Percentiles rank a stretch among this genome's conserved stretches.
These are phyloP conservation scores for Immersiporthe knoxdaviesiana DNA, from an alignment of 2,329 filamentous ascomycete species.

Conservation along the genomic window DNA sequence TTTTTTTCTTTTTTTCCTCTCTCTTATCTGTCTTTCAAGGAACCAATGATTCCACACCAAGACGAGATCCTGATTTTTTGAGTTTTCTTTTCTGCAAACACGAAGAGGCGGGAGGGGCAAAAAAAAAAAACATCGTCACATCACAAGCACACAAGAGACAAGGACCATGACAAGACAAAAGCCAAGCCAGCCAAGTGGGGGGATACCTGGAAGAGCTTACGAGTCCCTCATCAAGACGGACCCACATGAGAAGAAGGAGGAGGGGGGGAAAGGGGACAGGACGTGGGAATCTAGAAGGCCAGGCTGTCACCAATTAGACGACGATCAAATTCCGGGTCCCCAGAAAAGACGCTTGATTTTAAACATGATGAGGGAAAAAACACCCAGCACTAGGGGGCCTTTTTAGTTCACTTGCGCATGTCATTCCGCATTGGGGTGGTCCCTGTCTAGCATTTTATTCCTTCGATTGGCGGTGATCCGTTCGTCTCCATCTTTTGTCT, in stretches of 20 bases:
- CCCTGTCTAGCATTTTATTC: not conserved
- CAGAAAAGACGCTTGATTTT: constrained; percentile 27
- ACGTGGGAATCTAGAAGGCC: constrained; percentile 1
- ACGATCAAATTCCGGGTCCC: constrained; percentile 15
- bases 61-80: not conserved
- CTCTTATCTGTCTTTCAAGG: too few relatives aligned
- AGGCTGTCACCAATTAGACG: constrained; percentile 9
- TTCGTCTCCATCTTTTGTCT: not conserved
- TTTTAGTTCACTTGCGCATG: not conserved
- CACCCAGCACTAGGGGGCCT: not conserved
- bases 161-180: too few relatives aligned
- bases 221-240: constrained; percentile 25
- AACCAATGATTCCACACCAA: not conserved
- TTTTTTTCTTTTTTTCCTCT: not conserved
- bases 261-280: too few relatives aligned
- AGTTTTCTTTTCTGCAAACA: too few relatives aligned
- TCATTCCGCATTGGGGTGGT: constrained; percentile 1
- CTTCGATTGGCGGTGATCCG: not conserved
- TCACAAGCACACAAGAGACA: too few relatives aligned
- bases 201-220: constrained; percentile 14
- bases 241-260: constrained; percentile 9
- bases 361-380: constrained; percentile 5
- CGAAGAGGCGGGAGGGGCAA: too few relatives aligned
- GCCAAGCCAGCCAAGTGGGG: constrained; percentile 3
- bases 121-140: too few relatives aligned